Base-by-base conservation (phyloP, 768 basidiomycete genomes). In the Coprinopsis cinerea region DNA sequence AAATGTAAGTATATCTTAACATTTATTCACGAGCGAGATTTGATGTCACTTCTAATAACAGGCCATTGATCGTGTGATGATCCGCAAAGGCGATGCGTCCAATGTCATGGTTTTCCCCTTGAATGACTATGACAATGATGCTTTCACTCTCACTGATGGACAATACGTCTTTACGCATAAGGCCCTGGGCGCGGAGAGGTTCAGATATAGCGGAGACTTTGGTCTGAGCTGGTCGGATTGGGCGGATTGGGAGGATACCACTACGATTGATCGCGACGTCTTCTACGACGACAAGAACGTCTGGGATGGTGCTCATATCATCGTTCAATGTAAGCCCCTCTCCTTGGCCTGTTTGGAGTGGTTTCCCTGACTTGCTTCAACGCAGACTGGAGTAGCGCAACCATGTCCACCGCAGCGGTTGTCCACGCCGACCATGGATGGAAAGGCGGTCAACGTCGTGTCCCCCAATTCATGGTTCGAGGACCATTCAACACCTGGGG, bases 401-500 rank as follows among this genome's bases (percentile, higher is more conserved):
- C 82, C 1, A 59, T 78, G 49, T 85, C 87, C 2, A 68, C 83
- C 5, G 71, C 76, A 23, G 75, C 80, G 36, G 81, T 89, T 28
- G 69, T 91, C 10, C 92, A 95, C 56, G 86, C 88, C 15, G 93
- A 96, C 60, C 64, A 72, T 50, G 75, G 75, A 36, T 88, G 78
- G 62, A 64, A 62, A 6, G 75, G 73, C 2, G 63, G 67, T 32
- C 67, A 71, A 44, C 85, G 93, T 58, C 86, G 91, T 22, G 85
- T 89, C 24, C 93, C 93, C 22, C 91, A 93, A 58, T 74, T 94
- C 57, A 69, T 96, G 47, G 88, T 82, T 37, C 85, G 93, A 57
- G 93, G 93, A 42, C 82, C 84, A 0, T 96, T 90, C 78, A 96
- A 96, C 60, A 67, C 77, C 28, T 96, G 92, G 91, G 93, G 93